phyloP scores from a whole-genome alignment of 1,284 basidiomycete species.

The Boletus hoseneyae region DNA sequence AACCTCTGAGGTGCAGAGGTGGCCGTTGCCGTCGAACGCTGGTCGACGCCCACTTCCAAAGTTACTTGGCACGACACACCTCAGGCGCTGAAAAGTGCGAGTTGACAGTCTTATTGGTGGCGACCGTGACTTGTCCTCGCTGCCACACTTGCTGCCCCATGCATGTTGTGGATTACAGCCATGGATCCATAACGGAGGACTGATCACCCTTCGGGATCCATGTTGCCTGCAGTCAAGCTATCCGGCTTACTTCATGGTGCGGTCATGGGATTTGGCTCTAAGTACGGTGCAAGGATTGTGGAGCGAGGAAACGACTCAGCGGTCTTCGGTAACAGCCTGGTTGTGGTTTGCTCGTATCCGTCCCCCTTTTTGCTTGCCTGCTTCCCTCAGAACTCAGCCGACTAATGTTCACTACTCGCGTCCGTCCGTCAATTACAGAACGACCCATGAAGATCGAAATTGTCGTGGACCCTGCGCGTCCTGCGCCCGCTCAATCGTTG shows the following conservation, averaged over 20 bases:
- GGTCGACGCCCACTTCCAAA: slow-evolving; percentile 22
- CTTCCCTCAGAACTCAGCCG: slow-evolving; percentile 53
- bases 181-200: slow-evolving; percentile 24
- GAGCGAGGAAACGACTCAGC: slow-evolving; percentile 31
- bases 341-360: slow-evolving; percentile 33
- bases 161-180: slow-evolving; percentile 27
- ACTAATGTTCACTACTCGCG: slow-evolving; percentile 51
- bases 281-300: slow-evolving; percentile 35
- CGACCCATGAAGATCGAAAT: slow-evolving; percentile 99
- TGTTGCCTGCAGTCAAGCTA: slow-evolving; percentile 25
- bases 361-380: slow-evolving; percentile 42
- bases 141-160: slow-evolving; percentile 15
- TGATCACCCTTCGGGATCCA: slow-evolving; percentile 31
- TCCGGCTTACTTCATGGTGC: slow-evolving; percentile 27
- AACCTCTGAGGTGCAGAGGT: slow-evolving; percentile 17
- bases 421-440: slow-evolving; percentile 56
- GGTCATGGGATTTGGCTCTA: slow-evolving; percentile 34
- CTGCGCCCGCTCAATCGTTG: slow-evolving; percentile 59
- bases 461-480: slow-evolving; percentile 82
- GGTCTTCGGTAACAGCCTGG: slow-evolving; percentile 40
- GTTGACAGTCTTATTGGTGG: slow-evolving; percentile 32
- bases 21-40: slow-evolving; percentile 24
- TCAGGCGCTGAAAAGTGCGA: slow-evolving; percentile 31
- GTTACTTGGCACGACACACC: slow-evolving; percentile 27
- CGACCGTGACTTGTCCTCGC: slow-evolving; percentile 33